Evolutionary conservation across 257 asterid genomes (phyloP).

Genomic region (Solanum pimpinellifolium): DNA sequence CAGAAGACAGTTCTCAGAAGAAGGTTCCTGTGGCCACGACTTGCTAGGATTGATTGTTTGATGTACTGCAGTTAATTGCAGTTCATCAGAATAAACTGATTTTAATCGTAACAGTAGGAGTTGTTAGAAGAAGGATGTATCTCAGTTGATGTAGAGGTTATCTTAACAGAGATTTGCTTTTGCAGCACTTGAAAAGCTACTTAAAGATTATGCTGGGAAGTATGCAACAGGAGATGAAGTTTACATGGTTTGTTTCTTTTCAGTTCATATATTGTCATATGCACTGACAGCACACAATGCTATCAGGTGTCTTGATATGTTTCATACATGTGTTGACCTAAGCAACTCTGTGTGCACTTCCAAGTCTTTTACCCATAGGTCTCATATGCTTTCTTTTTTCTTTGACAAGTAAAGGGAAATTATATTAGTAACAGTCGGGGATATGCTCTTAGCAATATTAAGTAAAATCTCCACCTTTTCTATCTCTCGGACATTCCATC

Average conservation of each 20-base stretch:
- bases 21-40: not conserved
- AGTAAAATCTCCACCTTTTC: not conserved
- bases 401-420: not conserved
- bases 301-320: not conserved
- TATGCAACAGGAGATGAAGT: conserved; percentile 68
- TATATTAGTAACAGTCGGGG: not conserved
- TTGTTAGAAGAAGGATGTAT: not conserved
- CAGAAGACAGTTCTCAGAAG: not conserved
- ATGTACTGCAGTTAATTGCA: not conserved
- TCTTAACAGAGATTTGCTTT: conserved; percentile 9
- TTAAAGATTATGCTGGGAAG: conserved; percentile 52
- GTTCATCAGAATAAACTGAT: not conserved
- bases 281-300: not conserved
- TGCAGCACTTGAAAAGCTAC: conserved; percentile 67
- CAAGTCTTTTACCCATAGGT: not conserved
- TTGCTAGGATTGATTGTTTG: not conserved
- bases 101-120: not conserved
- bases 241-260: conserved; percentile 42
- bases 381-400: not conserved
- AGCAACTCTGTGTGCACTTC: not conserved
- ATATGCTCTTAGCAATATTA: not conserved
- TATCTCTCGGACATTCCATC: not conserved
- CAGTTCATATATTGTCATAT: not conserved
- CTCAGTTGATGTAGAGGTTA: not conserved
- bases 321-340: not conserved